Evolutionary conservation across 2,329 filamentous ascomycete genomes (phyloP), one percentile per base, ranked within the genome.

Genomic region (Penicillium sp.): DNA sequence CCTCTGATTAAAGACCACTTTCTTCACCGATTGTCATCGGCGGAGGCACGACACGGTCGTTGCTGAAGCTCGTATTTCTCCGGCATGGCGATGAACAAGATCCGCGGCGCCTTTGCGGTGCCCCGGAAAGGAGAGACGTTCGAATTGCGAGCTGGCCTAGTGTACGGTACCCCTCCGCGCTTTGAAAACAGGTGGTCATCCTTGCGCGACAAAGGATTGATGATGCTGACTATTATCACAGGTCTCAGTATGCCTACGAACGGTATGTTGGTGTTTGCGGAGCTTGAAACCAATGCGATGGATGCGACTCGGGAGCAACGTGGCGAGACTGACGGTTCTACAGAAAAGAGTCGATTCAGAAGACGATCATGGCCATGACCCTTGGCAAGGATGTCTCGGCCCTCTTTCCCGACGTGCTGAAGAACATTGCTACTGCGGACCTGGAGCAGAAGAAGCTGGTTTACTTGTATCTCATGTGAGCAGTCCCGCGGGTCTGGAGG

Each of bases 331-430:
- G 70, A 77, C 77, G 59, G 44, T 60, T 31, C 41, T 56, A 47
- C 62, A 86, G 92, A 72, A 99, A 99, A 79, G 95, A 99, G 82
- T 91, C 95, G 24, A 99, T 99, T 69, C 95, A 99, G 76, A 98
- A 96, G 84, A 99, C 95, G 65, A 99, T 99, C 81, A 98, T 98
- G 93, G 93, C 95, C 75, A 99, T 99, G 95, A 99, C 95, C 1
- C 78, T 99, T 69, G 95, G 95, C 77, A 99, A 99, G 79, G 95
- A 99, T 79, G 95, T 99, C 60, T 99, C 95, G 55, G 91, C 93
- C 57, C 82, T 99, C 64, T 99, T 99, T 75, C 95, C 95, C 2
- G 95, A 99, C 74, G 95, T 99, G 36, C 82, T 99, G 65, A 99
- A 99, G 85, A 99, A 99, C 74, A 99, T 99, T 77, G 95, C 95